Conservation (phyloP, 352 stramenopile genomes). For the Phytopythium boreale region DNA sequence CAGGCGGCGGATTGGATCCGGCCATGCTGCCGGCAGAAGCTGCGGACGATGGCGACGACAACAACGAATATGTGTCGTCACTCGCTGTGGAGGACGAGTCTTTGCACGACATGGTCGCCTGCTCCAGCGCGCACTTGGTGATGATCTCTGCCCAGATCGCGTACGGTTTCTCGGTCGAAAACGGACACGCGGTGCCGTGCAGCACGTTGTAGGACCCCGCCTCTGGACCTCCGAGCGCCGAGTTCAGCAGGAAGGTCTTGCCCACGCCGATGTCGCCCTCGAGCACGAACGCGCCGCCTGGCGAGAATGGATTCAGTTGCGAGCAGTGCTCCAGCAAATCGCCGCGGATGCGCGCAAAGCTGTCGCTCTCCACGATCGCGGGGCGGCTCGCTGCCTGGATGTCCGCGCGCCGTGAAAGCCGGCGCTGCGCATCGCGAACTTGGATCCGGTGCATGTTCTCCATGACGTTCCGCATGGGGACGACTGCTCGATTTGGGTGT, state of each 20-base stretch:
- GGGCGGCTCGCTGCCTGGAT: constrained; percentile 33
- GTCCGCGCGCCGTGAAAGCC: constrained; percentile 52
- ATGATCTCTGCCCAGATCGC: constrained; percentile 81
- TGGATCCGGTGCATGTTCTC: constrained; percentile 87
- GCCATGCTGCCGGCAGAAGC: neutral
- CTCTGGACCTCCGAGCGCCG: constrained; percentile 47
- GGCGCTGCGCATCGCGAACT: constrained; percentile 71
- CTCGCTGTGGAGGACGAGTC: neutral
- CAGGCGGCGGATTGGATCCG: neutral
- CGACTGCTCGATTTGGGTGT: constrained; percentile 15
- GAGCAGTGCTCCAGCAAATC: constrained; percentile 66
- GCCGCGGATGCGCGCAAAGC: constrained; percentile 44
- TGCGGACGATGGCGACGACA: neutral
- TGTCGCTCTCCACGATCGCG: constrained; percentile 65
- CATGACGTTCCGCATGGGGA: constrained; percentile 75
- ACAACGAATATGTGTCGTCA: neutral
- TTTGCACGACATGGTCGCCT: neutral
- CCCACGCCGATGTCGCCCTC: constrained; percentile 84
- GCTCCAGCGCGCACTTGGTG: constrained; percentile 52
- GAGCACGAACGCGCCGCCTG: constrained; percentile 68
- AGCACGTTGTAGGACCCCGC: constrained; percentile 53
- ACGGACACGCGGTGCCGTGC: constrained; percentile 69
- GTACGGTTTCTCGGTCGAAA: constrained; percentile 73
- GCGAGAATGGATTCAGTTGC: constrained; percentile 57
- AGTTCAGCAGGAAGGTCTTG: constrained; percentile 77